Base-by-base conservation (phyloP, 805 yeast species). In the Candida parachauliodes region DNA sequence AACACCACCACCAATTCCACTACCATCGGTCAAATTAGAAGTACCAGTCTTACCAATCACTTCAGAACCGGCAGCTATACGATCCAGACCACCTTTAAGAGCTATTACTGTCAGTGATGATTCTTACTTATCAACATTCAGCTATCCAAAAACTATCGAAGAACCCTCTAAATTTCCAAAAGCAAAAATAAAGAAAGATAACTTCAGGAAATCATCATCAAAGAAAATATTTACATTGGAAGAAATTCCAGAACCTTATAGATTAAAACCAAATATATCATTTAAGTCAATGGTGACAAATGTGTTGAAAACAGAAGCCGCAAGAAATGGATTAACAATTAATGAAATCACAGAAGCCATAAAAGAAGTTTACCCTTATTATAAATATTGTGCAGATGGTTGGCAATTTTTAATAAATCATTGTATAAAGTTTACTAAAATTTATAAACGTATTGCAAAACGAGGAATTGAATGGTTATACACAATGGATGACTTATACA, bases 361-460 rank as follows among this genome's bases (percentile, higher is more conserved):
- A 34, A 84, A 85, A 58, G 94, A 86, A 30, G 59, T 85, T 9
- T 91, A 83, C 60, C 98, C 98, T 2, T 93, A 86, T 64, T 93
- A 87, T 62, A 76, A 81, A 50, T 91, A 87, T 60, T 89, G 97
- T 51, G 91, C 95, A 0, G 95, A 88, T 58, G 98, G 98, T 2
- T 93, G 98, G 98, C 98, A 93, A 63, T 83, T 86, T 53, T 79
- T 94, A 0, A 95, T 93, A 14, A 76, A 94, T 36, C 98, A 93
- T 62, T 89, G 88, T 51, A 68, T 93, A 27, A 83, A 91, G 16
- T 70, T 88, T 47, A 88, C 88, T 61, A 88, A 87, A 61, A 81
- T 91, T 5, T 93, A 91, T 65, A 52, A 52, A 36, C 20, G 46
- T 52, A 81, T 84, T 11, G 40, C 35, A 37, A 79, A 88, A 26